Evolutionary conservation across 306 rosid genomes (phyloP).

Genomic region (Biancaea sappan): DNA sequence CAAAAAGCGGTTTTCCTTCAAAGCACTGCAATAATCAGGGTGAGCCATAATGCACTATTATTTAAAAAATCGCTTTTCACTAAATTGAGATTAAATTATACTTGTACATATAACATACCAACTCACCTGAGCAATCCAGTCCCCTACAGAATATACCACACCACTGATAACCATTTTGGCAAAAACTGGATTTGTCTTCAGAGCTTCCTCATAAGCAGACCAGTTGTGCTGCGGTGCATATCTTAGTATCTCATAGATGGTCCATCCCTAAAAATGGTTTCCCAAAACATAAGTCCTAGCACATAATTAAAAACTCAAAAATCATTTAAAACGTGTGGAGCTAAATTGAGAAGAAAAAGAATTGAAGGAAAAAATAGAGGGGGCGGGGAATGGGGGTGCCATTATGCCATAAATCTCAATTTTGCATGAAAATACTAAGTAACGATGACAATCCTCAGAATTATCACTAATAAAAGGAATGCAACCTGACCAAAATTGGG

Average conservation of each 20-base stretch:
- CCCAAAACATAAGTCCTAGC: constrained; percentile 17
- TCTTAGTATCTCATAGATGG: constrained; percentile 82
- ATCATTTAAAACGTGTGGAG: not conserved
- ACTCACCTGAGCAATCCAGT: constrained; percentile 96
- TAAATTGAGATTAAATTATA: constrained; percentile 14
- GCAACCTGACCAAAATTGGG: not conserved
- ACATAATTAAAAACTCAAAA: constrained; percentile 19
- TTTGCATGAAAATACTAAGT: not conserved
- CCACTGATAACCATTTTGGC: constrained; percentile 99
- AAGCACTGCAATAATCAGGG: constrained; percentile 66
- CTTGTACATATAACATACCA: not conserved
- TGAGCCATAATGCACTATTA: not conserved
- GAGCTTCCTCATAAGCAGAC: constrained; percentile 96
- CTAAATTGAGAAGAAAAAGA: not conserved
- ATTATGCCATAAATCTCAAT: not conserved
- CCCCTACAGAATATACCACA: constrained; percentile 89
- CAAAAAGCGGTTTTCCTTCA: constrained; percentile 92
- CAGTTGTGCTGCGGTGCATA: constrained; percentile 97
- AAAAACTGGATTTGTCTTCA: constrained; percentile 86
- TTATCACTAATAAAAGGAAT: not conserved
- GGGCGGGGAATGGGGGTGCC: not conserved
- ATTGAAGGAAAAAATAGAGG: not conserved
- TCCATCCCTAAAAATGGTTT: constrained; percentile 73
- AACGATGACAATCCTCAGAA: not conserved
- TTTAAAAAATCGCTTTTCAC: not conserved